Evolutionary conservation across 2,329 filamentous ascomycete species (phyloP), one percentile per base, ranked within the genome.

Genomic region (Cladosporium sp.): DNA sequence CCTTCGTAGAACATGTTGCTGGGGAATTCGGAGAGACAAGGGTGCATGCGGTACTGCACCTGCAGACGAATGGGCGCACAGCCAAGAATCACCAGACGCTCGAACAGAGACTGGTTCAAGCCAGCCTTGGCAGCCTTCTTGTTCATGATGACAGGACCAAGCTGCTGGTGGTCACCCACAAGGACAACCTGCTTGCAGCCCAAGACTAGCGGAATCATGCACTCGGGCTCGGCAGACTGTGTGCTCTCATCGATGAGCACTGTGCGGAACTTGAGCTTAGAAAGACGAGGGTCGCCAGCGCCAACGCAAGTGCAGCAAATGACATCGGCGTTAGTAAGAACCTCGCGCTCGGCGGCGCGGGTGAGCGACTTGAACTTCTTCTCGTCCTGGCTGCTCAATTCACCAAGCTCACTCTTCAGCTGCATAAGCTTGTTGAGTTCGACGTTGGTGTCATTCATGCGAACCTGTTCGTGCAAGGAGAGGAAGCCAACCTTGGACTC

Each of bases 1-100:
- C 94, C 94, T 68, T 97, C 94, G 74, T 99, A 99, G 74, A 99
- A 99, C 94, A 99, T 97, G 77, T 97, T 97, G 59, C 93, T 97
- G 0, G 94, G 94, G 68, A 99, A 99, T 68, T 96, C 89, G 1
- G 94, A 97, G 40, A 99, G 81, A 70, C 93, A 97, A 24, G 94
- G 94, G 70, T 99, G 94, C 94, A 99, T 99, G 70, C 94, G 93
- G 73, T 99, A 99, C 73, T 99, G 94, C 36, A 96, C 92, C 66
- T 96, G 96, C 56, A 99, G 83, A 54, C 93, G 89, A 65, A 97
- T 97, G 7, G 94, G 94, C 37, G 88, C 86, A 67, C 91, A 88
- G 44, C 89, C 88, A n/a, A 97, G 83, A 68, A 93, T 91, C 66
- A 97, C 92, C 51, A 99, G 82, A 67, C 94, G 91, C 77, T 99